Base-by-base conservation (phyloP, 768 basidiomycete species). In the Glaciozyma martinii region DNA sequence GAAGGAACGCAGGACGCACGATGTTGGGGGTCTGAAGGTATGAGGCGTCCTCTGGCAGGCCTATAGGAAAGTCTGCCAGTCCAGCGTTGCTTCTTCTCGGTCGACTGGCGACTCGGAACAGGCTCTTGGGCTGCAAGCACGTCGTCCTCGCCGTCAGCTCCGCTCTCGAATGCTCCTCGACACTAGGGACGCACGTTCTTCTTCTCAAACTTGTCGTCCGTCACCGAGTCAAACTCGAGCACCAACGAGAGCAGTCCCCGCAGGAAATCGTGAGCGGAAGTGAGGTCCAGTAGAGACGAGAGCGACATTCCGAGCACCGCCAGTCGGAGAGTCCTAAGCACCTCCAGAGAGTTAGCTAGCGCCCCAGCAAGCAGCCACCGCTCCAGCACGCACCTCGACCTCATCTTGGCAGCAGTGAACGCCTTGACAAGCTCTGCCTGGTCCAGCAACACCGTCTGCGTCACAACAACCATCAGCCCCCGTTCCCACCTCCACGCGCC, bases 261-360 rank as follows among this genome's bases (percentile, higher is more conserved):
- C 29, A 93, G 81, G 56, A 90, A 84, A 74, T 94, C 91, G 55
- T 83, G 81, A 0, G 90, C 84, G 62, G 87, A 85, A 62, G 84
- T 81, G 52, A 91, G 86, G 70, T 93, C 90, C 62, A 92, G 82
- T 12, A 90, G 78, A 63, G 83, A 84, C 50, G 88, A 86, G 47
- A 94, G 81, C 13, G 89, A 91, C 84, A 93, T 86, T 6, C 86
- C 90, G 33, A 93, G 84, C 62, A 88, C 81, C 53, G 89, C 85
- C 73, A 89, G 92, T 53, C 89, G 87, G 71, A 81, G 81, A 46
- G 90, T 89, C 62, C 90, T 91, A 73, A 16, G 23, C 7, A 19
- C 1, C 3, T 18, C 5, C 30, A 47, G 27, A 27, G 57, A 4
- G 23, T 29, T 8, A 52, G 50, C n/a, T 4, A 23, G 12, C 6